Evolutionary conservation across 805 yeast genomes (phyloP).

Genomic region (Saturnispora quitensis): DNA sequence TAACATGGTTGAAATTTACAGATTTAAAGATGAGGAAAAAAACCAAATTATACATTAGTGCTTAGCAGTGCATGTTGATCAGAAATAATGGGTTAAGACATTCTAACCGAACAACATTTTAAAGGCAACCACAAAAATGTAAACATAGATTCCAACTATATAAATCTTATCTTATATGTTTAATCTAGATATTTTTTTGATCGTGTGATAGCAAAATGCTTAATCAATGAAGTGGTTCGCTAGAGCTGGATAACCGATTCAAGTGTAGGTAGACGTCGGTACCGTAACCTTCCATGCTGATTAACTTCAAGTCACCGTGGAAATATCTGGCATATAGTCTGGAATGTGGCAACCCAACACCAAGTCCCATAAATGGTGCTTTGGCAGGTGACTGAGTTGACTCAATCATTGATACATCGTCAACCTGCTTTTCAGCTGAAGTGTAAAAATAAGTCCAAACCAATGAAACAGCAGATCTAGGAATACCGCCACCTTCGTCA

Average conservation of each 20-base stretch:
- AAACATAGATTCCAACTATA: not conserved
- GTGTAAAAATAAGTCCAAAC: conserved; percentile 91
- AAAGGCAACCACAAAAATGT: too few relatives aligned
- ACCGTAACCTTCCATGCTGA: conserved; percentile 90
- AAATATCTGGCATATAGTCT: conserved; percentile 81
- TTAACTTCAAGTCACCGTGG: conserved; percentile 82
- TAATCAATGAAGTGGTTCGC: conserved; percentile 52
- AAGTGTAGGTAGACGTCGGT: conserved; percentile 86
- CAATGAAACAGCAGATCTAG: conserved; percentile 71
- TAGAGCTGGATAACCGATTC: conserved; percentile 64
- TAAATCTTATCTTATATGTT: not conserved
- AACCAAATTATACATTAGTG: not conserved
- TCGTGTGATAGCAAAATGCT: not conserved
- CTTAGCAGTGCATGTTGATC: not conserved
- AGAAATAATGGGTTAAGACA: not conserved
- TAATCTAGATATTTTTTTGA: not conserved
- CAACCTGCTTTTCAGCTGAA: conserved; percentile 57
- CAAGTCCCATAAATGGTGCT: conserved; percentile 93
- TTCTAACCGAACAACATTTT: not conserved
- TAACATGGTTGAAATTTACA: not conserved
- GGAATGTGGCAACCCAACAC: conserved; percentile 84
- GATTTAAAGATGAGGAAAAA: not conserved
- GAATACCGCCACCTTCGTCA: conserved; percentile 93
- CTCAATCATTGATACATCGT: conserved; percentile 6
- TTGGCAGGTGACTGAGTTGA: conserved; percentile 21